Evolutionary conservation across 2,329 filamentous ascomycete species (phyloP).

Genomic region (Knufia petricola): DNA sequence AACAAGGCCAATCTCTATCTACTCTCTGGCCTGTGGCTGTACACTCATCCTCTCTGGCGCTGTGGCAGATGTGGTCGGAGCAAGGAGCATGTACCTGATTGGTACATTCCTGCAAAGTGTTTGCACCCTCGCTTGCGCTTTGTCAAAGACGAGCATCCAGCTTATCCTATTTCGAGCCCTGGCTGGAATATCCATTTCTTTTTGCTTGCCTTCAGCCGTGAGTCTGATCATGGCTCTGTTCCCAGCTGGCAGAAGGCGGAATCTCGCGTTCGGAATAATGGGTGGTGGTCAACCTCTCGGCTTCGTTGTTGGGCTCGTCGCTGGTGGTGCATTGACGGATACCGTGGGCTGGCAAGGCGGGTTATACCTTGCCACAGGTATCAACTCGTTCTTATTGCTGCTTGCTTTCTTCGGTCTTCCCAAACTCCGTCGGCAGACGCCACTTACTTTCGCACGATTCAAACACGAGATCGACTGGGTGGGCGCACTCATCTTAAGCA

Average conservation of each 20-base stretch:
- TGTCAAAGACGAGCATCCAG: constrained; percentile 32
- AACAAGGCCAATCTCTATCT: constrained; percentile 28
- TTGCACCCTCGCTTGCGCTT: constrained; percentile 38
- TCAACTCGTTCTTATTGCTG: constrained; percentile 34
- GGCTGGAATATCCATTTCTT: constrained; percentile 38
- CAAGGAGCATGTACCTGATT: constrained; percentile 36
- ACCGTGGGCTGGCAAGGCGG: constrained; percentile 44
- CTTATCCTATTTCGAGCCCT: constrained; percentile 40
- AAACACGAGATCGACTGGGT: constrained; percentile 44
- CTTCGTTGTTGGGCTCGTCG: constrained; percentile 41
- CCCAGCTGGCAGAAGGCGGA: constrained; percentile 38
- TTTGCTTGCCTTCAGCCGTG: constrained; percentile 42
- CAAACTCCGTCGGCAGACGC: constrained; percentile 11
- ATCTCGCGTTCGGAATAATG: constrained; percentile 44
- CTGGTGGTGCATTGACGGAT: constrained; percentile 42
- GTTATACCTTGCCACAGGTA: constrained; percentile 40
- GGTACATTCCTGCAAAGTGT: constrained; percentile 37
- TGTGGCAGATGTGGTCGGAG: constrained; percentile 43
- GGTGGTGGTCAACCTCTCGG: constrained; percentile 45
- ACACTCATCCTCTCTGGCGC: constrained; percentile 43
- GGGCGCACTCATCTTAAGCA: constrained; percentile 39
- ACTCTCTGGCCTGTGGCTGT: constrained; percentile 38
- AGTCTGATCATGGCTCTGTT: constrained; percentile 42
- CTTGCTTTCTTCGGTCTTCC: constrained; percentile 35
- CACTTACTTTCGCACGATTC: constrained; percentile 25